Evolutionary conservation across 768 basidiomycete species (phyloP).

Genomic region (Phlegmacium glaucopus): DNA sequence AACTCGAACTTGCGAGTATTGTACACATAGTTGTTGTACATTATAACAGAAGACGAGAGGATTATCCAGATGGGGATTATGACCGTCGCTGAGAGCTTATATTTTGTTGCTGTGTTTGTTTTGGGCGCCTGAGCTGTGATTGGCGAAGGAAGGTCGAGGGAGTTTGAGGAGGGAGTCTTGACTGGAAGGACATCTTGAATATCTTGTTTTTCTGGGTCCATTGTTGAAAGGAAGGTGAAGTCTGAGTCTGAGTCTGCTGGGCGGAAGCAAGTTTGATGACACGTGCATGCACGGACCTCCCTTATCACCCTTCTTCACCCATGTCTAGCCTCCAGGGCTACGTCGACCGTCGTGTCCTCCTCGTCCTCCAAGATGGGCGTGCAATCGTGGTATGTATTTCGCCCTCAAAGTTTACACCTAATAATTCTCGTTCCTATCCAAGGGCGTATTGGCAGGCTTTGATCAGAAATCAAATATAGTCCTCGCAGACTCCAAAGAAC

Average conservation of each 20-base stretch:
- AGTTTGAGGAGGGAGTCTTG: conserved; percentile 13
- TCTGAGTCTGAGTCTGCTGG: background rate
- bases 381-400: conserved; percentile 75
- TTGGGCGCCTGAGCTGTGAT: conserved; percentile 32
- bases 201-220: conserved; percentile 24
- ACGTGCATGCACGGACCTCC: conserved; percentile 18
- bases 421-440: conserved; percentile 5
- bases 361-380: conserved; percentile 95
- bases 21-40: conserved; percentile 94
- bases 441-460: conserved; percentile 90
- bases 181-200: conserved; percentile 21
- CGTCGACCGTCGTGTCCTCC: conserved; percentile 88
- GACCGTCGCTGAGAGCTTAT: conserved; percentile 58
- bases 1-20: conserved; percentile 80
- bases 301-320: conserved; percentile 13
- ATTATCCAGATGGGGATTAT: conserved; percentile 94
- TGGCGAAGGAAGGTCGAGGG: conserved; percentile 51
- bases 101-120: conserved; percentile 36
- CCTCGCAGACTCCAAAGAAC: conserved; percentile 89
- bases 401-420: background rate
- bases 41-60: conserved; percentile 86
- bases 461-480: conserved; percentile 98
- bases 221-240: conserved; percentile 9
- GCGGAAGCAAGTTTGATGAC: conserved; percentile 1
- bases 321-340: conserved; percentile 94